These are phyloP conservation scores for Apium graveolens DNA, from an alignment of 129 eudicot species.

Conservation along the genomic window DNA sequence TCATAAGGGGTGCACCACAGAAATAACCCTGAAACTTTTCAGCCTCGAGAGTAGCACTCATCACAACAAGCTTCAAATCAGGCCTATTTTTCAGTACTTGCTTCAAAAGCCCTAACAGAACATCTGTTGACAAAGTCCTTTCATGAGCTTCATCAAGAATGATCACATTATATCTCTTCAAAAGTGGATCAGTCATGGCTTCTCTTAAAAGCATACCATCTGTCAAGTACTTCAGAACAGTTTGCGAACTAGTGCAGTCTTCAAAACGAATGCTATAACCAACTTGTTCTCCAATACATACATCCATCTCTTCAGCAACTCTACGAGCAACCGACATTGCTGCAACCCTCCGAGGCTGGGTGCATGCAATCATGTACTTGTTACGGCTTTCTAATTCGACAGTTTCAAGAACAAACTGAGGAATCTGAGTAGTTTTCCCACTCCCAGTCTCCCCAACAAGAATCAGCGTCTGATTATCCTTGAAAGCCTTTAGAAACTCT, in stretches of 20 bases:
- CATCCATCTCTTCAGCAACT: slow-evolving; percentile 99
- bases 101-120: no score
- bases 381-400: slow-evolving; percentile 22
- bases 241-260: slow-evolving; percentile 74
- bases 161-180: no score
- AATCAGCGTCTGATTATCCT: slow-evolving; percentile 20
- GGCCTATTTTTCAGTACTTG: no score
- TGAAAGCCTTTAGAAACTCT: slow-evolving; percentile 55
- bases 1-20: no score
- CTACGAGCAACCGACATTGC: slow-evolving; percentile 98
- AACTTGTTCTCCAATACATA: slow-evolving; percentile 83
- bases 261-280: slow-evolving; percentile 97
- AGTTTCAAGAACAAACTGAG: slow-evolving; percentile 91
- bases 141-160: no score
- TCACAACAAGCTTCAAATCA: no score
- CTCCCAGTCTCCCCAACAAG: slow-evolving; percentile 95
- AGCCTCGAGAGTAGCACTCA: no score
- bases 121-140: no score
- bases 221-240: no score
- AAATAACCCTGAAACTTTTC: no score
- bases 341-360: slow-evolving; percentile 98
- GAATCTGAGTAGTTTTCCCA: slow-evolving; percentile 98
- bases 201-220: no score
- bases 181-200: no score
- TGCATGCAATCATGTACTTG: slow-evolving; percentile 68